Percentiles rank a stretch among this genome's conserved stretches.
Evolutionary conservation across 208 protist genomes (phyloP).

Genomic region (Phytomonas sp.): DNA sequence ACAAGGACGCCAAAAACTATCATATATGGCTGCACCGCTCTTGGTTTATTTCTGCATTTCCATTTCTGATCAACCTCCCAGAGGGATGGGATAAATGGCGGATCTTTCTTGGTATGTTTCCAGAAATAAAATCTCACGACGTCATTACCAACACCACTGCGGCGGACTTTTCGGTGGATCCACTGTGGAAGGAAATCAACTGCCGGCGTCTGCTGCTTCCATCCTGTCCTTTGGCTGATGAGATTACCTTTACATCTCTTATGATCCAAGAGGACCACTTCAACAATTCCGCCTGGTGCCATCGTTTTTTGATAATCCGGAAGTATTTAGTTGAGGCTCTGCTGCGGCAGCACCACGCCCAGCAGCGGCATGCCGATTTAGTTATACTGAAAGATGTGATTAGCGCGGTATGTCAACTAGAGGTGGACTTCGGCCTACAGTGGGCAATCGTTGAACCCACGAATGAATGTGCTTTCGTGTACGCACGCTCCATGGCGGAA

Average conservation of each 20-base stretch:
- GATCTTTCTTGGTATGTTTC: slow-evolving; percentile 2
- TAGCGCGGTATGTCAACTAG: slow-evolving; percentile 28
- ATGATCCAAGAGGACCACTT: slow-evolving; percentile 46
- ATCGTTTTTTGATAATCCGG: slow-evolving; percentile 46
- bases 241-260: slow-evolving; percentile 42
- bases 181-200: not conserved
- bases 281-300: slow-evolving; percentile 85
- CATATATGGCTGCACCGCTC: slow-evolving; percentile 74
- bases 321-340: slow-evolving; percentile 29
- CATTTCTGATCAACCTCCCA: slow-evolving; percentile 50
- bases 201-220: slow-evolving; percentile 6
- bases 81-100: slow-evolving; percentile 13
- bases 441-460: slow-evolving; percentile 52
- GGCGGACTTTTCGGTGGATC: not conserved
- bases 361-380: not conserved
- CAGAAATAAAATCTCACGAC: not conserved
- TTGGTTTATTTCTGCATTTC: slow-evolving; percentile 57
- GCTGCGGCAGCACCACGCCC: slow-evolving; percentile 13
- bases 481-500: slow-evolving; percentile 37
- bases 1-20: slow-evolving; percentile 71
- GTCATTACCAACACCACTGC: not conserved
- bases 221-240: slow-evolving; percentile 29
- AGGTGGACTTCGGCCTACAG: slow-evolving; percentile 54
- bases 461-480: slow-evolving; percentile 64
- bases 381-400: slow-evolving; percentile 6